Evolutionary conservation across 1,284 basidiomycete genomes (phyloP), one percentile per base, ranked within the genome.

Genomic region (Ceratobasidium sp.): DNA sequence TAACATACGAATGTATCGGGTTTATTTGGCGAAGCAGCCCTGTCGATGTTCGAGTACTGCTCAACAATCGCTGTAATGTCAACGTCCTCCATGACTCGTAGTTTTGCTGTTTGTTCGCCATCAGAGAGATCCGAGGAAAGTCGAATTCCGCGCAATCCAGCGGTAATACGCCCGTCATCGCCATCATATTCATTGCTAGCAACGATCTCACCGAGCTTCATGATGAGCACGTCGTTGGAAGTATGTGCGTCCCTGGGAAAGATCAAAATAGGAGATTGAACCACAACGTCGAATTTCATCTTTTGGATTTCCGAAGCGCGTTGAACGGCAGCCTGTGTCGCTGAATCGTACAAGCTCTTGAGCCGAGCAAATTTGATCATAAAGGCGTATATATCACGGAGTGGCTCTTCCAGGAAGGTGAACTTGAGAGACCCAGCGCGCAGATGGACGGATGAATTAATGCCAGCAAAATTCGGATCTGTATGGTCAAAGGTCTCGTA

Each of bases 11-110:
- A 76, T 73, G 10, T 73, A 55, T 64, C 72, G 23, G 59, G 71
- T 23, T 73, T 52, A 52, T 30, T 50, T 1, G 46, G 34, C 14
- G 36, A 46, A 41, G 34, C n/a, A 46, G 69, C 58, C 32, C 91
- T 85, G 52, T 87, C 83, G 34, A 81, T 81, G 61, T 80, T 80
- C 6, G 81, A 48, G 41, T 45, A 84, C 79, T 97, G 93, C 30
- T 88, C 82, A 74, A 96, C 82, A 43, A 91, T 86, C 8, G 92
- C 88, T 16, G 84, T 84, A 74, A 98, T 86, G 74, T 92, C 87
- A 67, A 98, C 96, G 77, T 98, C 93, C 77, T 98, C 93, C 58
- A 99, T 92, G 78, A 99, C 93, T 81, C 94, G 96, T 73, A 97
- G 83, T 1, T 81, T 83, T 2, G 85, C 85, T 18, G 84, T 77